Evolutionary conservation across 441 rosid species (phyloP).

Genomic region (Brassica balearica): DNA sequence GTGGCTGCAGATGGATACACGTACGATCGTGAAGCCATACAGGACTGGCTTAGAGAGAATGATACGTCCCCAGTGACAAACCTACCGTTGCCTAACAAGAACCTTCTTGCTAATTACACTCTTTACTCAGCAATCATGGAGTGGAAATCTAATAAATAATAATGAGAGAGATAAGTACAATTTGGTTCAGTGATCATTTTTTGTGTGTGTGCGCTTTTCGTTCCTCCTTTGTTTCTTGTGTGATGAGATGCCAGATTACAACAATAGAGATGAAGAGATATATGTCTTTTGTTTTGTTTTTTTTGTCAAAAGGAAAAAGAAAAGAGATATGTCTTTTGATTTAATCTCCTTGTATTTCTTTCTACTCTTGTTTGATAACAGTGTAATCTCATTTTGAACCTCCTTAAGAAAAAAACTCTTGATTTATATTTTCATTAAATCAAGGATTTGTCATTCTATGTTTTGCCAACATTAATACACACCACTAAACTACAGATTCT

Average conservation of each 20-base stretch:
- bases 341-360: slow-evolving; percentile 7
- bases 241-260: slow-evolving; percentile 33
- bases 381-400: not conserved
- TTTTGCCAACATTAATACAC: not conserved
- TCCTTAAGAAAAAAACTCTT: not conserved
- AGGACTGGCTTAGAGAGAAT: slow-evolving; percentile 70
- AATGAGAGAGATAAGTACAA: slow-evolving; percentile 22
- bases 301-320: not conserved
- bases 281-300: not conserved
- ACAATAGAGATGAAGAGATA: not conserved
- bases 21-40: slow-evolving; percentile 71
- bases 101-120: slow-evolving; percentile 75
- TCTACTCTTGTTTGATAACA: slow-evolving; percentile 5
- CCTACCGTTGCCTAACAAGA: slow-evolving; percentile 62
- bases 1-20: slow-evolving; percentile 96
- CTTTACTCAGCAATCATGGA: slow-evolving; percentile 76
- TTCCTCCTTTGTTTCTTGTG: slow-evolving; percentile 28
- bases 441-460: not conserved
- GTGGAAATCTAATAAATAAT: slow-evolving; percentile 65
- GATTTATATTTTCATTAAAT: not conserved
- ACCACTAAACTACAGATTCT: not conserved
- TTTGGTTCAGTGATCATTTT: not conserved
- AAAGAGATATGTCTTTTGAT: not conserved
- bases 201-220: not conserved
- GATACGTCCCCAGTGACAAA: slow-evolving; percentile 80